Base-by-base conservation (phyloP, 2,329 filamentous ascomycete species). In the Neobulgaria alba region DNA sequence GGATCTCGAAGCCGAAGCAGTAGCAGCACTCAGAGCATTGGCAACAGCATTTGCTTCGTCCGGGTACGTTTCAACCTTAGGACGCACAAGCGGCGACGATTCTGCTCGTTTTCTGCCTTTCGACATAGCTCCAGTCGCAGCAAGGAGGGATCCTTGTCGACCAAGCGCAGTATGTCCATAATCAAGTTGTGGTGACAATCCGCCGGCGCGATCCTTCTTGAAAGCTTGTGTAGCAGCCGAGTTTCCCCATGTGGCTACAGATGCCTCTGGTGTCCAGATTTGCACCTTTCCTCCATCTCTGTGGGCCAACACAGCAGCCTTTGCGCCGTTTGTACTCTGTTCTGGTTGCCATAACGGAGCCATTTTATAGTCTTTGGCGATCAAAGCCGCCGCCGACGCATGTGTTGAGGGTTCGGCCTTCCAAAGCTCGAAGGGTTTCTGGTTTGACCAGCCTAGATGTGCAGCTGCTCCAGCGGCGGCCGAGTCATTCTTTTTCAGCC, bases 391-490 rank as follows among this genome's bases (percentile, higher is more conserved):
- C 40, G 71, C 72, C 39, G 71, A 71, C 7, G 79, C 78, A 8
- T 73, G 72, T 19, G 75, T 67, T n/a, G 69, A 72, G 33, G 71
- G 70, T 48, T 77, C 71, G 14, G 80, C 77, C 56, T 75, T 81
- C 79, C 79, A 84, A 57, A 69, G 67, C 58, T 84, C 73, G 37
- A 79, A 67, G 2, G 75, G 61, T 56, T 77, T 84, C 52, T 77
- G 76, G 56, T 77, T 84, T 36, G 76, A 71, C 68, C 85, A 84
- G 37, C 85, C 85, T 33, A 90, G 67, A 38, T 73, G 75, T 30
- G 85, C 85, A 39, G 86, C 87, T 41, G 83, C 77, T 49, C 81
- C 75, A n/a, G n/a, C n/a, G 45, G 85, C 85, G 42, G 85, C 85
- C 38, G 69, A 63, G 31, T 62, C 65, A 34, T 67, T 63, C 42